Conservation (phyloP, 176 grass and related monocot genomes). For the Zizania latifolia region DNA sequence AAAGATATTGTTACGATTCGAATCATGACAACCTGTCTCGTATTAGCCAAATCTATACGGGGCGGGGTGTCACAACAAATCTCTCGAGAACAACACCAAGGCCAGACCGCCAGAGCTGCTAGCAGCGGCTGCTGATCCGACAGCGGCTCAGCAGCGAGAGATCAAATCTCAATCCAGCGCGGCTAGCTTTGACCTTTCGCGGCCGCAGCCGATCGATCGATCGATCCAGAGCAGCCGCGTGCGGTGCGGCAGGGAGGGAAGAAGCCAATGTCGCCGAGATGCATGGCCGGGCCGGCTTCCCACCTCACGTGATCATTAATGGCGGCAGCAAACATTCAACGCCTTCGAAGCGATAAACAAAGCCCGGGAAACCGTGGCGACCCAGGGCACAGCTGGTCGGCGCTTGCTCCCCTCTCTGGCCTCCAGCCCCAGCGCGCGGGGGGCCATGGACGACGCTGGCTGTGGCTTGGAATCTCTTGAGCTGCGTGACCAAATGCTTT, state of each 20-base stretch:
- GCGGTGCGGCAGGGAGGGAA: not conserved
- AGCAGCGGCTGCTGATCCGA: not conserved
- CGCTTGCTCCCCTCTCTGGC: not conserved
- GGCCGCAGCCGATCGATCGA: not conserved
- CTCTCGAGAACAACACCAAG: not conserved
- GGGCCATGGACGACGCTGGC: not conserved
- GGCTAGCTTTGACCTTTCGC: not conserved
- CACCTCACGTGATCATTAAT: conserved; percentile 54
- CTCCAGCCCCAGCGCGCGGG: not conserved
- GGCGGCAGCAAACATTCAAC: conserved; percentile 60
- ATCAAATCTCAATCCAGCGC: not conserved
- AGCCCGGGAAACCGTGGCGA: conserved; percentile 35
- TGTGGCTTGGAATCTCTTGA: conserved; percentile 45
- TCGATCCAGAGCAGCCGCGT: not conserved
- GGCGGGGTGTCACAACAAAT: no score
- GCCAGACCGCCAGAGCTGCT: no score
- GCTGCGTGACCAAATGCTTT: conserved; percentile 27
- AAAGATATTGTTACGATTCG: no score
- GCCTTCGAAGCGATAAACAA: conserved; percentile 56
- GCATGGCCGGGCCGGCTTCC: conserved; percentile 19
- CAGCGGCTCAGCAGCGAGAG: no score
- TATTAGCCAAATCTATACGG: no score
- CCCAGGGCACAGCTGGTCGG: conserved; percentile 26
- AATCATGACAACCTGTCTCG: no score
- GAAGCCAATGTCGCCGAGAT: not conserved